Evolutionary conservation across 2,329 filamentous ascomycete genomes (phyloP), one percentile per base, ranked within the genome.

Genomic region (Elsinoe ampelina): DNA sequence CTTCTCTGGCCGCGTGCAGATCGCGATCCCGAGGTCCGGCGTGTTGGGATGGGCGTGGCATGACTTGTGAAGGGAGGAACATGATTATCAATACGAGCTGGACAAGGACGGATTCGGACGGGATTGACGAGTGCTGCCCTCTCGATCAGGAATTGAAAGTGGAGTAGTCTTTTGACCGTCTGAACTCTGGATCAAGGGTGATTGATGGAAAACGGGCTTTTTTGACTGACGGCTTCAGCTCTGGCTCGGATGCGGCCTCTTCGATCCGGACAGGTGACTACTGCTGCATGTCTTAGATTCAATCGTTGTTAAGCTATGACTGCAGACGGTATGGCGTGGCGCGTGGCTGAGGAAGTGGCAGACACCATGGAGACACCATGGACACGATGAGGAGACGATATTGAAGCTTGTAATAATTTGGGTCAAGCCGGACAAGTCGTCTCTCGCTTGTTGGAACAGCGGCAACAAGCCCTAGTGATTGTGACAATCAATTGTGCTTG

Each of bases 231-330:
- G 48, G 48, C 48, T 38, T 52, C 48, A 38, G 15, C 48, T 36
- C 17, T 52, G 48, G 48, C 34, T 36, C 48, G 48, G 48, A 52
- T 52, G 48, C 48, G 38, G 19, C 30, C 15, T n/a, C 19, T 17
- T 22, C 32, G 48, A 52, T 52, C 48, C 48, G 48, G 48, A 52
- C 48, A 52, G 48, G 48, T 52, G 34, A 52, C 48, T 52, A 38
- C 48, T 36, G 48, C 48, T 52, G 48, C 48, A 52, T 52, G 48
- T 52, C 48, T 52, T 32, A 52, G 48, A 52, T 52, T 13, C 11
- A 36, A 52, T 52, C 48, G 34, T 13, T 34, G 30, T 52, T 52
- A 52, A 52, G 48, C 48, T 52, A 52, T 26, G 48, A 19, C n/a
- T 52, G 48, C 48, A 50, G 45, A 51, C 35, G 47, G 26, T 51